Conservation (phyloP, 331 rosid genomes). For the Pyracantha coccinea region DNA sequence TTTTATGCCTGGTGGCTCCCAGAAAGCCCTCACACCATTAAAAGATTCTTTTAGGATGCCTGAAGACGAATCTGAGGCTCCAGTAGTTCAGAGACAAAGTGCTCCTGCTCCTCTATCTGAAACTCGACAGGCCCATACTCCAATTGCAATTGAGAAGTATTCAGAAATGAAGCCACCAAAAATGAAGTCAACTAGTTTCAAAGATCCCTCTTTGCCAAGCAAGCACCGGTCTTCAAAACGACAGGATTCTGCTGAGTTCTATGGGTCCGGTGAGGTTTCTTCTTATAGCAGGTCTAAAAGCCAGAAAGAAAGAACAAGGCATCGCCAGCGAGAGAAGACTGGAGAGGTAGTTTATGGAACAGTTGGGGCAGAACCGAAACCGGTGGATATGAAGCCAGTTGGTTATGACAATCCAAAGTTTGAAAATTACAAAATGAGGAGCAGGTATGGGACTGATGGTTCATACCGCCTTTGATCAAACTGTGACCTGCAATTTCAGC, state of each 20-base stretch:
- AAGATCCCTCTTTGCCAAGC: slow-evolving; percentile 64
- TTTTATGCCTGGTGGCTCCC: slow-evolving; percentile 29
- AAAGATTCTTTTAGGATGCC: slow-evolving; percentile 81
- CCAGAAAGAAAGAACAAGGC: slow-evolving; percentile 78
- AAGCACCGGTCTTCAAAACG: slow-evolving; percentile 78
- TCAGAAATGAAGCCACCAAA: slow-evolving; percentile 73
- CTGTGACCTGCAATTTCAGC: slow-evolving; percentile 8
- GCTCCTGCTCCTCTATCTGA: slow-evolving; percentile 41
- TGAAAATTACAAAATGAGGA: slow-evolving; percentile 70
- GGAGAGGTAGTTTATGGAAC: slow-evolving; percentile 46
- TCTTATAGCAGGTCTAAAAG: slow-evolving; percentile 60
- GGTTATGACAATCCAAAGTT: slow-evolving; percentile 43
- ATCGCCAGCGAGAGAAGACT: slow-evolving; percentile 80
- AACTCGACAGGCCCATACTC: slow-evolving; percentile 45
- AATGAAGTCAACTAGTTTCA: slow-evolving; percentile 67
- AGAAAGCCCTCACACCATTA: slow-evolving; percentile 55
- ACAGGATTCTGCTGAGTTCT: slow-evolving; percentile 62
- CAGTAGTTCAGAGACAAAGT: slow-evolving; percentile 34
- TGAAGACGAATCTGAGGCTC: slow-evolving; percentile 44
- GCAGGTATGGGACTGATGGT: slow-evolving; percentile 45
- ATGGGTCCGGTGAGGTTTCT: slow-evolving; percentile 63
- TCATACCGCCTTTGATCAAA: slow-evolving; percentile 42
- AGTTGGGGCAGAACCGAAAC: slow-evolving; percentile 45
- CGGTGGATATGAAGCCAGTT: slow-evolving; percentile 40
- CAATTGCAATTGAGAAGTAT: slow-evolving; percentile 43